Percentiles rank a stretch among this genome's conserved stretches.
Conservation (phyloP, 345 rosid species). For the Salix udensis region DNA sequence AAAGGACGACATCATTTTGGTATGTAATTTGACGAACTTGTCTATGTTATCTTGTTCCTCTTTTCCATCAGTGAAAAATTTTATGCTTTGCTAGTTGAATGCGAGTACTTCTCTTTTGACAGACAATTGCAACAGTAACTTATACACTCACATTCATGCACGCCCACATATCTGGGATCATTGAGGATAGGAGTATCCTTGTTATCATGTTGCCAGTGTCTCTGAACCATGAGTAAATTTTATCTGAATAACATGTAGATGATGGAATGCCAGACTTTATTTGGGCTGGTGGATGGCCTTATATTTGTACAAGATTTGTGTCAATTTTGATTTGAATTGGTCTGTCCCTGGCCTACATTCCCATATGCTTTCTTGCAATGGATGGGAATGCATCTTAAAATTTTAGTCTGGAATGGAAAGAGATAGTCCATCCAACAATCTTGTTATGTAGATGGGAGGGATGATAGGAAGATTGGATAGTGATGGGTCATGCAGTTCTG, state of each 20-base stretch:
- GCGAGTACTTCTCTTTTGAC: too few species aligned
- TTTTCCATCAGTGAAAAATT: neutral
- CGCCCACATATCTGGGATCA: too few species aligned
- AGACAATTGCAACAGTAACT: too few species aligned
- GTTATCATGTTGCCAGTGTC: neutral
- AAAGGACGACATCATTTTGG: conserved; percentile 68
- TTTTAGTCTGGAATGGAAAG: neutral
- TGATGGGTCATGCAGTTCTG: neutral
- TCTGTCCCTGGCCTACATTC: neutral
- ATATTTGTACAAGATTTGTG: too few species aligned
- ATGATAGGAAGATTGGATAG: neutral
- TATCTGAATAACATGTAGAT: neutral
- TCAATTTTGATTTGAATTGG: neutral
- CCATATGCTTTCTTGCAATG: neutral
- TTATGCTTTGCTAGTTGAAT: neutral
- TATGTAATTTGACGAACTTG: conserved; percentile 27
- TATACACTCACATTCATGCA: too few species aligned
- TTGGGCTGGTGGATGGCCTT: neutral
- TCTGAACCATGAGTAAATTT: neutral
- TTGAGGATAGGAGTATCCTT: neutral
- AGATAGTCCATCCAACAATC: neutral
- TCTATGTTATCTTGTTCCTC: neutral
- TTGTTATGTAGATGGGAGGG: neutral
- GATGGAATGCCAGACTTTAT: neutral
- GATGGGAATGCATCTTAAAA: neutral